Evolutionary conservation across 768 basidiomycete genomes (phyloP).

Genomic region (Pulveroboletus sp.): DNA sequence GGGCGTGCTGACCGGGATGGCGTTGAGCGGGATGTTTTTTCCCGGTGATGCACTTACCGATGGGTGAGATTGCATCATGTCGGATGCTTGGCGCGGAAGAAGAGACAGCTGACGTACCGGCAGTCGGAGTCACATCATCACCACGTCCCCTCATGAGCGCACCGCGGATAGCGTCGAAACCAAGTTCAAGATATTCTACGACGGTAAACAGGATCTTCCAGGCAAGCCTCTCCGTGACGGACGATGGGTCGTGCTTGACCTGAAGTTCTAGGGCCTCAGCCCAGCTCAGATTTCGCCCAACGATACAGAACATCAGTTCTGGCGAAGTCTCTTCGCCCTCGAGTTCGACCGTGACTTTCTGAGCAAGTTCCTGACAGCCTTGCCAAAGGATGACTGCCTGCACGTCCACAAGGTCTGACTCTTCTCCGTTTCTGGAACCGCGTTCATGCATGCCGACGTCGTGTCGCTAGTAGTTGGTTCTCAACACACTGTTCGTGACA

Average conservation of each 20-base stretch:
- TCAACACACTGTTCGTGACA: constrained; percentile 43
- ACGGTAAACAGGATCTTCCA: constrained; percentile 49
- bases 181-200: constrained; percentile 46
- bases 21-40: not conserved
- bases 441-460: constrained; percentile 7
- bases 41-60: constrained; percentile 16
- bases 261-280: constrained; percentile 36
- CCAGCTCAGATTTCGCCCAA: constrained; percentile 43
- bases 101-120: not conserved
- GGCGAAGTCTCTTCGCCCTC: constrained; percentile 48
- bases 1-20: constrained; percentile 37
- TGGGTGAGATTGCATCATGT: constrained; percentile 23
- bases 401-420: constrained; percentile 46
- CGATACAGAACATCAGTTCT: constrained; percentile 46
- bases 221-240: constrained; percentile 18
- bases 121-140: not conserved
- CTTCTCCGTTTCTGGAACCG: not conserved
- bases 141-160: constrained; percentile 15
- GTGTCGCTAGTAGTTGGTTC: constrained; percentile 44
- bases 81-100: too few species aligned
- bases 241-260: not conserved
- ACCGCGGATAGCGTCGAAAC: constrained; percentile 13
- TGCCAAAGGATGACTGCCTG: constrained; percentile 49
- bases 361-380: constrained; percentile 34
- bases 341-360: constrained; percentile 50